These are phyloP conservation scores for Sporobolomyces pararoseus DNA, from an alignment of 768 basidiomycete species.

Conservation along the genomic window DNA sequence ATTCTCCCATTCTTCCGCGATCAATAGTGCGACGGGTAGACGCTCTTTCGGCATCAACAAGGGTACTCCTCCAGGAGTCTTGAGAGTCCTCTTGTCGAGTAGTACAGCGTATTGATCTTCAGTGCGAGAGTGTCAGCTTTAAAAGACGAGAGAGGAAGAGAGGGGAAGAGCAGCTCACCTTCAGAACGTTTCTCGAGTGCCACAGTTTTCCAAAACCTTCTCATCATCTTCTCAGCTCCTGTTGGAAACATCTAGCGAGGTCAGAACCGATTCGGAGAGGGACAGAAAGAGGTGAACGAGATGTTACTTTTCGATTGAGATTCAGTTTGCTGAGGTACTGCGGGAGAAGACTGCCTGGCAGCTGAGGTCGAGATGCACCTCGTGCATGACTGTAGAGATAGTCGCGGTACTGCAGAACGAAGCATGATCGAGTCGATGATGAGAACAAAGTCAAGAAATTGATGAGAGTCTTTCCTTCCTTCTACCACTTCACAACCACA, in stretches of 20 bases:
- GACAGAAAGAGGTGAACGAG: neutral
- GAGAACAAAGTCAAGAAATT: neutral
- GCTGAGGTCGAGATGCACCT: conserved; percentile 17
- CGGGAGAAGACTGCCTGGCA: neutral
- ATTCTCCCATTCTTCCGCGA: conserved; percentile 96
- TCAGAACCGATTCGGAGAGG: neutral
- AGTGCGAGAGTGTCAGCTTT: neutral
- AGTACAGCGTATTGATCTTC: conserved; percentile 32
- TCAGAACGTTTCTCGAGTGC: conserved; percentile 59
- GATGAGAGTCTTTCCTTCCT: neutral
- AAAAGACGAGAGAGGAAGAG: neutral
- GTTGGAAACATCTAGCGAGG: neutral
- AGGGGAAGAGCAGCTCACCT: conserved; percentile 42
- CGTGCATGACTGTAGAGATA: neutral
- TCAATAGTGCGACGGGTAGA: conserved; percentile 69
- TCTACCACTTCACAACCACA: neutral
- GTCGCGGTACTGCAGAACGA: neutral
- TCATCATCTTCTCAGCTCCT: conserved; percentile 83
- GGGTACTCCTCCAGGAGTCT: conserved; percentile 78
- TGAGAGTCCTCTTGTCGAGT: conserved; percentile 56
- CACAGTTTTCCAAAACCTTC: conserved; percentile 94
- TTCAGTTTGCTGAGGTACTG: conserved; percentile 2
- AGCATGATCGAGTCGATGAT: conserved; percentile 9
- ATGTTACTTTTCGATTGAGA: conserved; percentile 26
- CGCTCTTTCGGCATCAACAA: conserved; percentile 69